Percentiles rank a stretch among this genome's conserved stretches.
Evolutionary conservation across 345 rosid species (phyloP).

Genomic region (Pugionium dolabratum): DNA sequence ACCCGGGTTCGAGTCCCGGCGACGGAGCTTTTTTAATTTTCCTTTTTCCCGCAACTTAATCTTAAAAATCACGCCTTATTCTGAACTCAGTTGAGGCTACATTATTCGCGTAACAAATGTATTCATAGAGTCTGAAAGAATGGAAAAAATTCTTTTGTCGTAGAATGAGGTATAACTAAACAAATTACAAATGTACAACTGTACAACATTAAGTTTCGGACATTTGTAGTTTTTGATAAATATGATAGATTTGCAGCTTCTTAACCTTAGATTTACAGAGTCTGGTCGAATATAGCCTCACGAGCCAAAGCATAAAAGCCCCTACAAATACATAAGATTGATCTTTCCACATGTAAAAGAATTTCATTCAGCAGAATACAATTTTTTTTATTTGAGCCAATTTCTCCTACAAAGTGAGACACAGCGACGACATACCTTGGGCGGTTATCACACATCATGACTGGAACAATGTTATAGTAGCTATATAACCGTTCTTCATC

Average conservation of each 20-base stretch:
- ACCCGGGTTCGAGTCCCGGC: conserved; percentile 76
- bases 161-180: conserved; percentile 17
- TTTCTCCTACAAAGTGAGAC: neutral
- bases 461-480: conserved; percentile 87
- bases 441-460: conserved; percentile 48
- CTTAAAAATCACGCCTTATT: too few relatives aligned
- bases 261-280: conserved; percentile 37
- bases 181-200: conserved; percentile 8
- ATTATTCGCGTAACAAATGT: neutral
- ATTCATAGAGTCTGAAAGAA: neutral
- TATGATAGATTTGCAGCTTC: conserved; percentile 14
- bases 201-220: conserved; percentile 22
- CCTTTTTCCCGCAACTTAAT: neutral
- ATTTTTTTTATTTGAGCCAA: neutral
- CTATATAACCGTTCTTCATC: conserved; percentile 91
- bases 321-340: conserved; percentile 25
- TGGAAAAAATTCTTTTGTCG: neutral
- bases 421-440: neutral
- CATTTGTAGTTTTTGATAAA: conserved; percentile 5
- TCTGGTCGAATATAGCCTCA: conserved; percentile 27
- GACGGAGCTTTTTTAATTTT: conserved; percentile 44
- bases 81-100: neutral
- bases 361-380: neutral
- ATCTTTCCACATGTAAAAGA: conserved; percentile 11
- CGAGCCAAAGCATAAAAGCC: conserved; percentile 4